Evolutionary conservation across 768 basidiomycete species (phyloP).

Genomic region (Coprinopsis strossmayeri): DNA sequence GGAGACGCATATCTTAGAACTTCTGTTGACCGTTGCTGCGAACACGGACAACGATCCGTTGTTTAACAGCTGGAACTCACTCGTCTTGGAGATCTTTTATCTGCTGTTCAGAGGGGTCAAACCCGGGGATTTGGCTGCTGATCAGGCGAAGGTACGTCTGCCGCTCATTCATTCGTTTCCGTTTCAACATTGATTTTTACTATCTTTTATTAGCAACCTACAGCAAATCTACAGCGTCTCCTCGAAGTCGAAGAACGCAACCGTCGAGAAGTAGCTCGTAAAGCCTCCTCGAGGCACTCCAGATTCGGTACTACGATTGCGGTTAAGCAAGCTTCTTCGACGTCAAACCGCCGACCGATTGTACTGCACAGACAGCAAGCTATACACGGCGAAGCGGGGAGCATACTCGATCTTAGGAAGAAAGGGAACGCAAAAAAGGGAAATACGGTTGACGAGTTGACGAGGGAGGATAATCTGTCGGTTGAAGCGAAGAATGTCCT

Average conservation of each 20-base stretch:
- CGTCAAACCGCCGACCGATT: slow-evolving; percentile 32
- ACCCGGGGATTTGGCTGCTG: slow-evolving; percentile 47
- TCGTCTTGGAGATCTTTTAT: slow-evolving; percentile 90
- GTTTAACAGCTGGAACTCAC: slow-evolving; percentile 80
- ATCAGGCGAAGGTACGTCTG: slow-evolving; percentile 58
- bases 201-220: slow-evolving; percentile 47
- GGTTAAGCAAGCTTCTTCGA: slow-evolving; percentile 28
- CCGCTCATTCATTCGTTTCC: slow-evolving; percentile 7
- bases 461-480: slow-evolving; percentile 60
- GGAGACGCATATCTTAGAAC: slow-evolving; percentile 65
- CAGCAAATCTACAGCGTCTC: slow-evolving; percentile 63
- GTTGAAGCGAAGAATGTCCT: slow-evolving; percentile 58
- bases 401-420: slow-evolving; percentile 66
- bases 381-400: slow-evolving; percentile 58
- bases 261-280: slow-evolving; percentile 48
- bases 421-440: slow-evolving; percentile 53
- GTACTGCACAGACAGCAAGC: slow-evolving; percentile 86
- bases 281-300: slow-evolving; percentile 75
- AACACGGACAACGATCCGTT: slow-evolving; percentile 72
- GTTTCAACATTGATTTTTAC: slow-evolving; percentile 3
- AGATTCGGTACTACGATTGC: slow-evolving; percentile 95
- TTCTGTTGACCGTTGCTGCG: slow-evolving; percentile 81
- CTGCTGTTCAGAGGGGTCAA: slow-evolving; percentile 79
- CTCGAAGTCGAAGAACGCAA: slow-evolving; percentile 70
- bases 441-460: slow-evolving; percentile 59